phyloP scores from a whole-genome alignment of 2,329 filamentous ascomycete species.

The Xylaria sp. region DNA sequence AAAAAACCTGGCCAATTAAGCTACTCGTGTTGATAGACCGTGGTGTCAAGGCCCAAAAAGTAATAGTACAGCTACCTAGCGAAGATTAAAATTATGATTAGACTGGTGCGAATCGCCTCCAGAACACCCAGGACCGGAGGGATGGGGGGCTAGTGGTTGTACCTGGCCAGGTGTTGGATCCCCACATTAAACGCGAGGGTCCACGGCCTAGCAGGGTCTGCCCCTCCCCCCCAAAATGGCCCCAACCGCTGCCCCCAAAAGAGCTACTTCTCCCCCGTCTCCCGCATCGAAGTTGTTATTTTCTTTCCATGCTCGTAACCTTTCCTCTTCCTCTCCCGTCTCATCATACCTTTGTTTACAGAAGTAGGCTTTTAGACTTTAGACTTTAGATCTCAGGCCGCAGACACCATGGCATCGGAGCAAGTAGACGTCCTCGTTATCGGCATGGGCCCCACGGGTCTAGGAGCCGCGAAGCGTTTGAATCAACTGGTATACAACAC shows the following conservation, averaged over 20 bases:
- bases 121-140: conserved; percentile 2
- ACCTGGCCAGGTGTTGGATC: conserved; percentile 9
- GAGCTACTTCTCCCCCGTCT: conserved; percentile 28
- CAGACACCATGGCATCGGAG: conserved; percentile 36
- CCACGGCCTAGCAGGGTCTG: background rate
- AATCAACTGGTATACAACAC: conserved; percentile 85
- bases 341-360: conserved; percentile 16
- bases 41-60: background rate
- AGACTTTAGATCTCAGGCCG: conserved; percentile 14
- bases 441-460: conserved; percentile 94
- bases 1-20: conserved; percentile 2
- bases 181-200: conserved; percentile 22
- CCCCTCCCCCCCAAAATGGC: conserved; percentile 24
- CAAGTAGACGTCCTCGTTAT: conserved; percentile 97
- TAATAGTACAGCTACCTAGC: conserved; percentile 1
- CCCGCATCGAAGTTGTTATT: conserved; percentile 1
- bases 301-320: conserved; percentile 20
- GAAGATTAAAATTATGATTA: conserved; percentile 22
- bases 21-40: background rate
- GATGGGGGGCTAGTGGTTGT: background rate
- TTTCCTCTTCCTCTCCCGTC: conserved; percentile 2
- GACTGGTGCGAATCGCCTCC: background rate
- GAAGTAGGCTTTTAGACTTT: background rate
- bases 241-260: conserved; percentile 20
- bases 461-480: conserved; percentile 96